Conservation (phyloP, 2,329 filamentous ascomycete species). For the Thermochaetoides dissita region DNA sequence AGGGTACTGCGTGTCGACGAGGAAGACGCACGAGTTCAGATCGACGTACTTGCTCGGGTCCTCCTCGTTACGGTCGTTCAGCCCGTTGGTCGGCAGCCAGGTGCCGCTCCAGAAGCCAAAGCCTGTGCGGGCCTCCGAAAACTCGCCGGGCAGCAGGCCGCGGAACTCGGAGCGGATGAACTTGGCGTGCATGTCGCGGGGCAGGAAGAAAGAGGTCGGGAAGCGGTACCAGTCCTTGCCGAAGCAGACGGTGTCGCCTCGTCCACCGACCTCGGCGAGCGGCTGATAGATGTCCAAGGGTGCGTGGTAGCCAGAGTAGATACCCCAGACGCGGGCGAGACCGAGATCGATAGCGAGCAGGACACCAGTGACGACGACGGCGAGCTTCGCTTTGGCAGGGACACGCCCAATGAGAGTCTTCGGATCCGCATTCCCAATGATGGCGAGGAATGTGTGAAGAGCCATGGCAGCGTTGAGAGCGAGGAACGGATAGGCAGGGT, state of each 20-base stretch:
- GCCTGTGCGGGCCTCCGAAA: slow-evolving; percentile 56
- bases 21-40: slow-evolving; percentile 59
- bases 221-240: slow-evolving; percentile 99
- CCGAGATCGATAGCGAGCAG: slow-evolving; percentile 52
- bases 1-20: slow-evolving; percentile 78
- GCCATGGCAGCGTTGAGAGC: slow-evolving; percentile 77
- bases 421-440: slow-evolving; percentile 57
- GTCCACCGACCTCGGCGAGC: slow-evolving; percentile 41
- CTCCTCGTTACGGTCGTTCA: slow-evolving; percentile 86
- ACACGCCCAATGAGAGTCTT: slow-evolving; percentile 56
- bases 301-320: slow-evolving; percentile 70
- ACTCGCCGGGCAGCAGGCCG: slow-evolving; percentile 81
- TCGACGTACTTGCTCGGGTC: slow-evolving; percentile 78
- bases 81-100: slow-evolving; percentile 64
- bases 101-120: slow-evolving; percentile 71
- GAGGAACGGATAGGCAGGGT: slow-evolving; percentile 82
- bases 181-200: slow-evolving; percentile 68
- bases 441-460: slow-evolving; percentile 64
- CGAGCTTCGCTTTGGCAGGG: slow-evolving; percentile 60
- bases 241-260: slow-evolving; percentile 65
- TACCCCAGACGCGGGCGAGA: slow-evolving; percentile 58
- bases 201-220: slow-evolving; percentile 82
- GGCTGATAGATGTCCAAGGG: slow-evolving; percentile 59
- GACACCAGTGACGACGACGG: slow-evolving; percentile 44
- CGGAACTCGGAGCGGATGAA: slow-evolving; percentile 85